Conservation (phyloP, 352 stramenopile species). For the Blastocystis sp. region DNA sequence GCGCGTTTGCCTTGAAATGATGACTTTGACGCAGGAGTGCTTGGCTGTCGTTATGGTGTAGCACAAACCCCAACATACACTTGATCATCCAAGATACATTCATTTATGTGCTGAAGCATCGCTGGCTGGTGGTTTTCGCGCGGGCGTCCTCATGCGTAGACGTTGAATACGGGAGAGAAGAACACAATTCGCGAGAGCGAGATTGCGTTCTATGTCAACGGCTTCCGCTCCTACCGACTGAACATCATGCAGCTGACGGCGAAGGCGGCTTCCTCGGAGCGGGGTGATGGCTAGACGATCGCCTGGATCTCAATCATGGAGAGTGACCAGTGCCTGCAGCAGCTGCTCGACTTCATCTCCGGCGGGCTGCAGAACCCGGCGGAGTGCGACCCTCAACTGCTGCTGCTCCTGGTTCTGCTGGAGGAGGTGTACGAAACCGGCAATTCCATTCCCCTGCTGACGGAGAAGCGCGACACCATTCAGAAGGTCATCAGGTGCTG, state of each 20-base stretch:
- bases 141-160: neutral
- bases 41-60: neutral
- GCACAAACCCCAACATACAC: constrained; percentile 40
- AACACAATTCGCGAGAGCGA: constrained; percentile 58
- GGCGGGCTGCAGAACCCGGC: constrained; percentile 30
- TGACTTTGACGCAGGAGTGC: constrained; percentile 26
- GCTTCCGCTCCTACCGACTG: constrained; percentile 10
- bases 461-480: constrained; percentile 39
- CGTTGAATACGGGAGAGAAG: neutral
- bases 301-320: constrained; percentile 65
- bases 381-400: constrained; percentile 16
- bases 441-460: constrained; percentile 61
- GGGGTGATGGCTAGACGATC: constrained; percentile 26
- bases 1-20: constrained; percentile 60
- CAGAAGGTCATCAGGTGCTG: constrained; percentile 19
- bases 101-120: constrained; percentile 64
- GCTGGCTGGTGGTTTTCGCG: neutral
- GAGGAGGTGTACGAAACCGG: constrained; percentile 58
- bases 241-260: constrained; percentile 58
- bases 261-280: neutral
- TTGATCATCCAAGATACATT: constrained; percentile 65
- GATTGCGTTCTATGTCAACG: constrained; percentile 61
- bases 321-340: constrained; percentile 16
- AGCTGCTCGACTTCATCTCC: constrained; percentile 32
- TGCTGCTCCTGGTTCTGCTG: constrained; percentile 54